Percentiles rank a stretch among this genome's conserved stretches.
phyloP scores from a whole-genome alignment of 129 eudicot genomes.

The Pulicaria dysenterica region DNA sequence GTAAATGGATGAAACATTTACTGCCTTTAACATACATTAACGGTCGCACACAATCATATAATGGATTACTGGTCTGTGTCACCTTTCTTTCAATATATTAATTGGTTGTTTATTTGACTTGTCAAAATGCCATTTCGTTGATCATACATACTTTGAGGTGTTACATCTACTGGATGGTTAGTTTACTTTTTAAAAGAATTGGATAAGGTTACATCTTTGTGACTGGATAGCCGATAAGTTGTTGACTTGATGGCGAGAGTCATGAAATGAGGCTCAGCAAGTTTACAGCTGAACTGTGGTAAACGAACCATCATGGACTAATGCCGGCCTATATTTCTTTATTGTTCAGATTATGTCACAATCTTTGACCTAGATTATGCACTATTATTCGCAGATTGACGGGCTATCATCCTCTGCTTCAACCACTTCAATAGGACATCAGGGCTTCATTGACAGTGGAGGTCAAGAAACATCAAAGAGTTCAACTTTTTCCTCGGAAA shows the following conservation, averaged over 20 bases:
- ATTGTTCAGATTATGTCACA: neutral
- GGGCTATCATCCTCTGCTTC: conserved; percentile 39
- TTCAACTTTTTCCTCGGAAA: conserved; percentile 25
- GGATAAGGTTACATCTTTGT: too few relatives aligned
- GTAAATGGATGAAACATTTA: too few relatives aligned
- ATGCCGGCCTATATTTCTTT: neutral
- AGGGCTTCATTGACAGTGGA: conserved; percentile 5
- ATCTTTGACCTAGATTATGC: conserved; percentile 21
- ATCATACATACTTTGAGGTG: too few relatives aligned
- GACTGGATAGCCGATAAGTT: too few relatives aligned
- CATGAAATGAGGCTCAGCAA: neutral
- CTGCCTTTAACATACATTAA: too few relatives aligned
- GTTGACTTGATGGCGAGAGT: neutral
- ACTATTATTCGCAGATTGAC: conserved; percentile 40
- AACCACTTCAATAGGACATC: conserved; percentile 28
- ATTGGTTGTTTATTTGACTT: too few relatives aligned
- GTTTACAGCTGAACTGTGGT: neutral
- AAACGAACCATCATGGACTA: neutral
- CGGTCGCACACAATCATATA: too few relatives aligned
- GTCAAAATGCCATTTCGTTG: too few relatives aligned
- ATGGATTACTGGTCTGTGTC: too few relatives aligned
- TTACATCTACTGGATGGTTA: too few relatives aligned
- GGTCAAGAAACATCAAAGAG: conserved; percentile 32
- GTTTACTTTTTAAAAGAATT: too few relatives aligned
- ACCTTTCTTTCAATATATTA: too few relatives aligned